Conservation (phyloP, 2,329 filamentous ascomycete species). For the Calycina herbarum region DNA sequence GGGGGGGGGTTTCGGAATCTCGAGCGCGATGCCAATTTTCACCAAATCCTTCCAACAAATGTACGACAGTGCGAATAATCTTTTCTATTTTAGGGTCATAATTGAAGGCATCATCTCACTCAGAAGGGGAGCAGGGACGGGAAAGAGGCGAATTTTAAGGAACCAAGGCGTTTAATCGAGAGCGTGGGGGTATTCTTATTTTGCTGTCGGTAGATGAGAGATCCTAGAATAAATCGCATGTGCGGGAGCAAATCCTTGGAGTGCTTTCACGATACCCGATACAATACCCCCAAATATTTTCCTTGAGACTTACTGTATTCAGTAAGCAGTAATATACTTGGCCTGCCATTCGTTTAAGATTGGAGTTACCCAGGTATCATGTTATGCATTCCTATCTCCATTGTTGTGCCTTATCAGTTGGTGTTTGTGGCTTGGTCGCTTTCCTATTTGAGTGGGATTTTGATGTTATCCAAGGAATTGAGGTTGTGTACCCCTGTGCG, state of each 20-base stretch:
- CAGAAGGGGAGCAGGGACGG: background rate
- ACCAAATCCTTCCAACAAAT: background rate
- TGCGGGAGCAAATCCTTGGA: background rate
- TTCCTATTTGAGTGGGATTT: too few relatives aligned
- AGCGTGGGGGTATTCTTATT: background rate
- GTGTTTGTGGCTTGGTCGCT: too few relatives aligned
- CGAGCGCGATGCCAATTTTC: background rate
- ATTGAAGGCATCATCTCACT: background rate
- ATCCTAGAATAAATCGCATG: conserved; percentile 1
- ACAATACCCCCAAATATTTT: too few relatives aligned
- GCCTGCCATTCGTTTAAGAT: too few relatives aligned
- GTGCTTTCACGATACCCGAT: too few relatives aligned
- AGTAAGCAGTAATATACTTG: too few relatives aligned
- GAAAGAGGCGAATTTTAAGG: background rate
- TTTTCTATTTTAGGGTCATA: background rate
- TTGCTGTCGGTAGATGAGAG: background rate
- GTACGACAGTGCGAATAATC: background rate
- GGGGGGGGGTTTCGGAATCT: background rate
- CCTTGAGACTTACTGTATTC: too few relatives aligned
- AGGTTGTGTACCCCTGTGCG: too few relatives aligned
- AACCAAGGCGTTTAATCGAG: background rate
- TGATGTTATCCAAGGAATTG: too few relatives aligned
- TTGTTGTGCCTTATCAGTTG: too few relatives aligned
- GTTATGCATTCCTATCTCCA: too few relatives aligned
- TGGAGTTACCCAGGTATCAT: too few relatives aligned